phyloP scores from a whole-genome alignment of 768 basidiomycete species.

The Mrakia frigida region DNA sequence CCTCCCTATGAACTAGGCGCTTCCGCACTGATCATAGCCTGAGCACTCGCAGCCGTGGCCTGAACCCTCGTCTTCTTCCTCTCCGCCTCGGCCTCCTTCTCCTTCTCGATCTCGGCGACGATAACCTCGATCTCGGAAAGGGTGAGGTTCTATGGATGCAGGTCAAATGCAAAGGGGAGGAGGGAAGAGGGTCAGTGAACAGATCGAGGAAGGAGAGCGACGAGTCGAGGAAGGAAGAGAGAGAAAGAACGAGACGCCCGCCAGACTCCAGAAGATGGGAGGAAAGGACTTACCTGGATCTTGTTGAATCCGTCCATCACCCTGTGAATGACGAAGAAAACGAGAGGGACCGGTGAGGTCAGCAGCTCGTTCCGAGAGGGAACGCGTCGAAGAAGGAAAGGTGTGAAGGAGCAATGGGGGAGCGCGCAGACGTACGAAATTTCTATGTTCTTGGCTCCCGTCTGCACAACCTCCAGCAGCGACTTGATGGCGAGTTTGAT shows the following conservation, averaged over 20 bases:
- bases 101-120: constrained; percentile 86
- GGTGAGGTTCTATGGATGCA: constrained; percentile 65
- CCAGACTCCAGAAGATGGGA: no score
- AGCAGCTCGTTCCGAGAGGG: no score
- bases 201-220: background rate
- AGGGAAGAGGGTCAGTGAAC: no score
- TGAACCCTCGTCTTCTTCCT: constrained; percentile 84
- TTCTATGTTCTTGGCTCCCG: constrained; percentile 99
- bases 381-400: no score
- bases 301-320: constrained; percentile 48
- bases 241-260: no score
- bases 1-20: no score
- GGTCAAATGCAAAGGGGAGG: background rate
- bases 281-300: constrained; percentile 76
- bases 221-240: background rate
- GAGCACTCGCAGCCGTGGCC: constrained; percentile 58
- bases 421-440: constrained; percentile 80
- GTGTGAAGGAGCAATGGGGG: no score
- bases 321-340: no score
- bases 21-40: background rate
- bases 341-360: no score
- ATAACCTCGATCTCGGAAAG: constrained; percentile 83
- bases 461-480: constrained; percentile 94
- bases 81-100: constrained; percentile 97
- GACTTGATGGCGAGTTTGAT: constrained; percentile 94